phyloP scores from a whole-genome alignment of 2,329 filamentous ascomycete genomes.

The Hypoxylon sp. region DNA sequence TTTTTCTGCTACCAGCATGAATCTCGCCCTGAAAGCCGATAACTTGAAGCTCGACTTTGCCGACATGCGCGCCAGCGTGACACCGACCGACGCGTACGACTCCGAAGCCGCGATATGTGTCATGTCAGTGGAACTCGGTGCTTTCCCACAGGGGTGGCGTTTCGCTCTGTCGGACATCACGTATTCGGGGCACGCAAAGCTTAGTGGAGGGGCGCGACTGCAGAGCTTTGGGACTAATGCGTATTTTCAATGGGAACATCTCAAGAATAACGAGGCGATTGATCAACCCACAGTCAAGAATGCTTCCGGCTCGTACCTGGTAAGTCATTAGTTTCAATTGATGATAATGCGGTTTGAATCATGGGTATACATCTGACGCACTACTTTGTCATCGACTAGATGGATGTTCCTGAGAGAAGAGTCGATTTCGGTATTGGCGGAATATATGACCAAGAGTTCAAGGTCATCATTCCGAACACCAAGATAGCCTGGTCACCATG shows the following conservation, averaged over 20 bases:
- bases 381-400: constrained; percentile 15
- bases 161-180: constrained; percentile 37
- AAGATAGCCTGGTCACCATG: constrained; percentile 39
- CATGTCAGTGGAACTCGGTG: constrained; percentile 39
- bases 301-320: constrained; percentile 40
- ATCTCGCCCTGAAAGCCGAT: constrained; percentile 13
- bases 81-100: constrained; percentile 35
- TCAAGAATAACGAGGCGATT: constrained; percentile 33
- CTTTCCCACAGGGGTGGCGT: constrained; percentile 41
- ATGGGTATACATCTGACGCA: background rate
- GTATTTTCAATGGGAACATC: constrained; percentile 45
- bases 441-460: constrained; percentile 38
- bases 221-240: constrained; percentile 37
- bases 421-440: constrained; percentile 33
- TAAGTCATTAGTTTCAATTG: background rate
- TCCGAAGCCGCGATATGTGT: constrained; percentile 42
- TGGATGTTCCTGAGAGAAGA: constrained; percentile 31
- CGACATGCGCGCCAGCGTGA: constrained; percentile 42
- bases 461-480: constrained; percentile 35
- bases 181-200: constrained; percentile 39
- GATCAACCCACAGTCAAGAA: constrained; percentile 36
- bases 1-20: constrained; percentile 41
- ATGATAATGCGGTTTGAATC: background rate
- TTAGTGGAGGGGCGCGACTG: constrained; percentile 33
- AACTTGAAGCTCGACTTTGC: constrained; percentile 36